Conservation (phyloP, 139 green algal species). For the Coelastrella sp. region DNA sequence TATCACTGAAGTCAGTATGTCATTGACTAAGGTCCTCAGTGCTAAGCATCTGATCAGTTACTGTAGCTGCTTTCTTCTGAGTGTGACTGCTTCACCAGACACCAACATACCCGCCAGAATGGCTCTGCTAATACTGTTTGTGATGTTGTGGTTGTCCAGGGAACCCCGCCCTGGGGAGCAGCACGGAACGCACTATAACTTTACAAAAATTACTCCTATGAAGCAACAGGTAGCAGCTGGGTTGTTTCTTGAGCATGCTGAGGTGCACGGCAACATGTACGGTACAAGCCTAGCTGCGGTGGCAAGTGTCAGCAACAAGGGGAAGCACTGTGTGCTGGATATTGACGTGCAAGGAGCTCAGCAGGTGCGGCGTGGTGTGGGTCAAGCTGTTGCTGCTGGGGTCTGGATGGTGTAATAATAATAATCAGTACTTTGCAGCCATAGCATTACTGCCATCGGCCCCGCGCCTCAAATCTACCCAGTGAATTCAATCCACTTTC, state of each 20-base stretch:
- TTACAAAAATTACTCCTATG: conserved; percentile 68
- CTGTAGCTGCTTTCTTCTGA: too few species aligned
- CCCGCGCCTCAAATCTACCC: too few species aligned
- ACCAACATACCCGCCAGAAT: not conserved
- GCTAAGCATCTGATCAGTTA: too few species aligned
- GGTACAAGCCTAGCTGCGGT: conserved; percentile 80
- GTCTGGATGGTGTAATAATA: too few species aligned
- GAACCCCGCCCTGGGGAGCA: conserved; percentile 54
- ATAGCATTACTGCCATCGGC: too few species aligned
- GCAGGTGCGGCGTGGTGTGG: conserved; percentile 45
- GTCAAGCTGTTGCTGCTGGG: not conserved
- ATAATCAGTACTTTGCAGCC: too few species aligned
- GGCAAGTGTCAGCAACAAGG: conserved; percentile 60
- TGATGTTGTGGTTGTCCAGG: not conserved
- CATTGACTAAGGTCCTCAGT: too few species aligned
- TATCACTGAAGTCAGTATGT: too few species aligned
- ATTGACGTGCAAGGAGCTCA: conserved; percentile 86
- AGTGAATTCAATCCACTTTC: too few species aligned
- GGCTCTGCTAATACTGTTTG: not conserved
- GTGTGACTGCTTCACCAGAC: too few species aligned
- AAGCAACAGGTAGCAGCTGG: conserved; percentile 69
- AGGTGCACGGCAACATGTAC: conserved; percentile 92
- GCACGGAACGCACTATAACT: conserved; percentile 89
- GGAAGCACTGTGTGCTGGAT: conserved; percentile 83
- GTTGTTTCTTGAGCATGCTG: conserved; percentile 86